Evolutionary conservation across 2,329 filamentous ascomycete genomes (phyloP).

Genomic region (Fusarium robinianum): DNA sequence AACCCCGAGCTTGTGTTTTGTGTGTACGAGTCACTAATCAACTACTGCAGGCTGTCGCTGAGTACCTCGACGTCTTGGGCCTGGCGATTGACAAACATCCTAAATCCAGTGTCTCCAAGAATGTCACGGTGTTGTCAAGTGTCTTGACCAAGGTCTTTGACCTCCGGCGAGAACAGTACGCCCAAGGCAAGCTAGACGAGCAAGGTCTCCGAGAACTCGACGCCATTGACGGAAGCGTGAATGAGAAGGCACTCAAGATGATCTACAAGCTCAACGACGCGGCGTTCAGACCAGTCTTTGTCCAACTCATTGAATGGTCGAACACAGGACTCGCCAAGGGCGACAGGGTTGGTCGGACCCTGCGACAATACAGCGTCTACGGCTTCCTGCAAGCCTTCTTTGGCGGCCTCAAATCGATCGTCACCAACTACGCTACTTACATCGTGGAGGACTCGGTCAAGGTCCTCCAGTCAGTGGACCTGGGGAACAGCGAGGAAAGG

Average conservation of each 20-base stretch:
- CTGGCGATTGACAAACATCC: slow-evolving; percentile 75
- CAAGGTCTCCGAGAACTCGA: slow-evolving; percentile 54
- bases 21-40: slow-evolving; percentile 35
- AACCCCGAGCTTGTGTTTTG: slow-evolving; percentile 5
- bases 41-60: slow-evolving; percentile 61
- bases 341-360: slow-evolving; percentile 59
- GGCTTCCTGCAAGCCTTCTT: slow-evolving; percentile 82
- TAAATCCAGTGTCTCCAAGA: slow-evolving; percentile 79
- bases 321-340: slow-evolving; percentile 63
- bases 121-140: slow-evolving; percentile 69
- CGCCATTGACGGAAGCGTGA: slow-evolving; percentile 66
- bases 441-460: slow-evolving; percentile 75
- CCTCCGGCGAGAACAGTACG: slow-evolving; percentile 62
- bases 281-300: slow-evolving; percentile 89
- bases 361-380: slow-evolving; percentile 77
- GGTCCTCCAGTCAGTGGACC: slow-evolving; percentile 57
- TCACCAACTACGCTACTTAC: slow-evolving; percentile 89
- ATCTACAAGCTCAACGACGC: slow-evolving; percentile 96
- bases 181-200: slow-evolving; percentile 52
- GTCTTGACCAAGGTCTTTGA: slow-evolving; percentile 66
- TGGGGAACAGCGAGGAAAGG: slow-evolving; percentile 56
- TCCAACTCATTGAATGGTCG: slow-evolving; percentile 83
- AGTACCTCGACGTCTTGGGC: slow-evolving; percentile 72
- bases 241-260: slow-evolving; percentile 80
- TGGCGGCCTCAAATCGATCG: slow-evolving; percentile 85